Evolutionary conservation across 2,329 filamentous ascomycete species (phyloP).

Genomic region (Westerdykella aurantiaca): DNA sequence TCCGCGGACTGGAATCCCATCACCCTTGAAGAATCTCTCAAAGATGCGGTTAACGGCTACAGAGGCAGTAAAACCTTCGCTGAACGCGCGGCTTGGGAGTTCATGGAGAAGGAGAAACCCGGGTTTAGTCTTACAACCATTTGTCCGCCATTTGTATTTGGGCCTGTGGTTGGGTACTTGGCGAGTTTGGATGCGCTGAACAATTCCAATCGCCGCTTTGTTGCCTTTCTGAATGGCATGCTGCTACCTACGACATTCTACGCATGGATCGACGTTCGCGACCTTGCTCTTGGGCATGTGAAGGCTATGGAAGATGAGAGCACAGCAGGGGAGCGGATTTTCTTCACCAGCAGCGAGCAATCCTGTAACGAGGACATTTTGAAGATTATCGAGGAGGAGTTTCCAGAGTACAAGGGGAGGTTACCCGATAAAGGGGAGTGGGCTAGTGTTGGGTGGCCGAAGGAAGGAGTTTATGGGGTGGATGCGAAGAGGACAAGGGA

Average conservation of each 20-base stretch:
- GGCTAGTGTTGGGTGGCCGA: too few species aligned
- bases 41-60: constrained; percentile 38
- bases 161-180: constrained; percentile 50
- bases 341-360: too few species aligned
- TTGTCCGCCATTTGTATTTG: constrained; percentile 41
- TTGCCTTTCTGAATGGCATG: neutral
- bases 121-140: constrained; percentile 42
- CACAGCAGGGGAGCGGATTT: too few species aligned
- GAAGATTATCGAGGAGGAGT: too few species aligned
- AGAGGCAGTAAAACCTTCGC: constrained; percentile 54
- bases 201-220: constrained; percentile 1
- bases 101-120: constrained; percentile 41
- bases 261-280: neutral
- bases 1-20: constrained; percentile 51
- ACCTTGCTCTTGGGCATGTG: too few species aligned
- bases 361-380: too few species aligned
- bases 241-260: neutral
- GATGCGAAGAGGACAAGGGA: too few species aligned
- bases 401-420: too few species aligned
- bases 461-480: too few species aligned
- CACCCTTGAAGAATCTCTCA: constrained; percentile 43
- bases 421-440: too few species aligned
- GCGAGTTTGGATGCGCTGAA: constrained; percentile 33
- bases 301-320: too few species aligned
- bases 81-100: constrained; percentile 45